Conservation (phyloP, 768 basidiomycete genomes). For the Nidularia pulvinata region DNA sequence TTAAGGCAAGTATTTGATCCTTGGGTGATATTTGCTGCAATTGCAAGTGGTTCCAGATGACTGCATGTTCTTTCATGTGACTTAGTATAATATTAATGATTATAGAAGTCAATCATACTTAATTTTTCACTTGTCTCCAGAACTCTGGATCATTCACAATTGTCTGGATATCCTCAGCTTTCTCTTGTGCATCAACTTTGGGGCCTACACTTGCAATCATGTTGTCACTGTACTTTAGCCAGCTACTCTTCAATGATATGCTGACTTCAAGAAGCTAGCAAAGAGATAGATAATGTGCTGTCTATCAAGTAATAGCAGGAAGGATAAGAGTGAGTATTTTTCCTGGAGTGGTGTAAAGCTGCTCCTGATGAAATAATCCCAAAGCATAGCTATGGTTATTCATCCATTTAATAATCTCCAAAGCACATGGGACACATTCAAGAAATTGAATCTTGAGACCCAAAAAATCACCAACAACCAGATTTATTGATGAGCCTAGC, state of each 20-base stretch:
- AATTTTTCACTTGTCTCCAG: not conserved
- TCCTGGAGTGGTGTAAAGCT: slow-evolving; percentile 5
- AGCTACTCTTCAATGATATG: not conserved
- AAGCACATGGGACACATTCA: slow-evolving; percentile 11
- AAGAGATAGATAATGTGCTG: slow-evolving; percentile 21
- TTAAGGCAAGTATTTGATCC: not conserved
- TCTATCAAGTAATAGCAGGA: slow-evolving; percentile 31
- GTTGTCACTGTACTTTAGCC: not conserved
- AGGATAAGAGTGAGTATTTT: slow-evolving; percentile 19
- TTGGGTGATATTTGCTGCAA: not conserved
- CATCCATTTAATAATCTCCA: slow-evolving; percentile 25
- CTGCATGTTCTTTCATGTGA: not conserved
- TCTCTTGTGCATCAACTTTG: not conserved
- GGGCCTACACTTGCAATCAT: not conserved
- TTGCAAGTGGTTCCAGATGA: not conserved
- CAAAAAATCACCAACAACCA: slow-evolving; percentile 31
- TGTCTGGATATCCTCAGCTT: not conserved
- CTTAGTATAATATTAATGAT: not conserved
- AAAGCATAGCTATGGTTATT: slow-evolving; percentile 26
- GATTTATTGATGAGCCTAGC: slow-evolving; percentile 26
- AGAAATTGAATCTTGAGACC: slow-evolving; percentile 8
- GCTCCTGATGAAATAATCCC: slow-evolving; percentile 20
- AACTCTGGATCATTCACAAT: not conserved
- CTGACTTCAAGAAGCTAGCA: not conserved
- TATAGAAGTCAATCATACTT: not conserved